phyloP scores from a whole-genome alignment of 441 rosid species.

The Jatropha multifida region DNA sequence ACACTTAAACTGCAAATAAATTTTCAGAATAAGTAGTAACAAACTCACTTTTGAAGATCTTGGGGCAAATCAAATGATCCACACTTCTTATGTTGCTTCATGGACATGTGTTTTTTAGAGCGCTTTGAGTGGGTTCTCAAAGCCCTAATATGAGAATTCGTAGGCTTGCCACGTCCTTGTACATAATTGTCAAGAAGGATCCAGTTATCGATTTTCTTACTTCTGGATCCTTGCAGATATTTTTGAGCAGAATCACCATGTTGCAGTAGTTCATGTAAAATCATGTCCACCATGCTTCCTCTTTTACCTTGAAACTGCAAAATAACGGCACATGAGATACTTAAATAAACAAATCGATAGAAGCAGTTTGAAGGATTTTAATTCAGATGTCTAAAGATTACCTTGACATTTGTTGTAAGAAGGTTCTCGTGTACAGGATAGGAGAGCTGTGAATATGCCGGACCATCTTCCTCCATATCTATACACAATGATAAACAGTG shows the following conservation, averaged over 20 bases:
- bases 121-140: slow-evolving; percentile 62
- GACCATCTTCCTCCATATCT: slow-evolving; percentile 53
- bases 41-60: slow-evolving; percentile 59
- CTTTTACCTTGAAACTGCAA: slow-evolving; percentile 53
- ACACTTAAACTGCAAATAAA: neutral
- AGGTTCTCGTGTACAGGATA: slow-evolving; percentile 58
- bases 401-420: slow-evolving; percentile 47
- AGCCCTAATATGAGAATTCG: slow-evolving; percentile 42
- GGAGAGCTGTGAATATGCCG: slow-evolving; percentile 49
- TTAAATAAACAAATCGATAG: neutral
- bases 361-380: neutral
- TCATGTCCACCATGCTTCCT: slow-evolving; percentile 54
- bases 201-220: slow-evolving; percentile 60
- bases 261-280: slow-evolving; percentile 70
- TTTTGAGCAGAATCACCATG: slow-evolving; percentile 80
- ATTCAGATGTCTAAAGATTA: slow-evolving; percentile 22
- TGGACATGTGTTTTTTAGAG: slow-evolving; percentile 73
- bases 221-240: slow-evolving; percentile 69
- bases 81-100: slow-evolving; percentile 67
- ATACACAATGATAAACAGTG: slow-evolving; percentile 19
- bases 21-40: neutral
- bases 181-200: slow-evolving; percentile 81
- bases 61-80: slow-evolving; percentile 57
- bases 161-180: slow-evolving; percentile 43
- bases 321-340: slow-evolving; percentile 10